Evolutionary conservation across 2,329 filamentous ascomycete species (phyloP), one percentile per base, ranked within the genome.

Genomic region (Chaetomium sp.): DNA sequence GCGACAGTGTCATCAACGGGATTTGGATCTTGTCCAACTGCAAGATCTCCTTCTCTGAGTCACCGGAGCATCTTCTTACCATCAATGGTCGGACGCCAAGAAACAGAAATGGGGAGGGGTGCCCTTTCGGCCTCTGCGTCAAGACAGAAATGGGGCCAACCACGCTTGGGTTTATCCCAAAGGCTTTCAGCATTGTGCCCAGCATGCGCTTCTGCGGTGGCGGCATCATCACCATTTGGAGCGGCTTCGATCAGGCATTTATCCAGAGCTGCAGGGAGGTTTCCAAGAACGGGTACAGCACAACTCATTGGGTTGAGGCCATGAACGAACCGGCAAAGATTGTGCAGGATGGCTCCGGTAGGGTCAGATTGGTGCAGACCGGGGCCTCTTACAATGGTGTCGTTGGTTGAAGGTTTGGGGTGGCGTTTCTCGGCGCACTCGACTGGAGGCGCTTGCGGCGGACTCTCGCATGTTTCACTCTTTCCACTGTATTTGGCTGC

Each of bases 231-330:
- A 47, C 42, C 42, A 47, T 47, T 19, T 47, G 42, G 42, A 47
- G 42, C 42, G 42, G 42, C 42, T 47, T 47, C 42, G 42, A 47
- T 47, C 42, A 47, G 42, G 42, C 42, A 47, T 47, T 47, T 47
- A 47, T 47, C 42, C 42, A 47, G 16, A 47, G 42, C 42, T 47
- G 42, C 42, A 47, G 13, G 42, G 42, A 47, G 42, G 42, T 47
- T 47, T 47, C 42, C 42, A 47, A 47, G 42, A 47, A 47, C 42
- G 42, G 42, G 42, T 47, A 47, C 42, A 47, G 42, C 42, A 47
- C 42, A 47, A 47, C 42, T 47, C 42, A 47, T 47, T 47, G 42
- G 42, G 42, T 47, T 19, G 42, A 47, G 42, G 42, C 42, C 42
- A 47, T 47, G 42, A 47, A 47, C 42, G 42, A 47, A 47, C 42